Evolutionary conservation across 1,284 basidiomycete genomes (phyloP).

Genomic region (Tylopilus orsonianus): DNA sequence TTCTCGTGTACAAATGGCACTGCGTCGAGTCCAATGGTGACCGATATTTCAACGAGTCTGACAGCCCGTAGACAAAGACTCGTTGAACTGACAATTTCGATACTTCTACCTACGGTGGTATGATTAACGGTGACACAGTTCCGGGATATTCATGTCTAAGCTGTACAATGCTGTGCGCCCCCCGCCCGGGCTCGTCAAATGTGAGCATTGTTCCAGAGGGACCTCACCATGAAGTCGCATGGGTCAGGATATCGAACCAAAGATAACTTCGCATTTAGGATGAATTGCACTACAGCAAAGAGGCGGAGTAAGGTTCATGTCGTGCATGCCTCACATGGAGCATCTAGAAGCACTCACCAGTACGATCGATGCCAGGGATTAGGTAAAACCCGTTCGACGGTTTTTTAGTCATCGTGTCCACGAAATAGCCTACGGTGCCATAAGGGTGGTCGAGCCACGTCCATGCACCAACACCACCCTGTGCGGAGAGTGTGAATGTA

Average conservation of each 20-base stretch:
- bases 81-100: too few species aligned
- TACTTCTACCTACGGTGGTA: too few species aligned
- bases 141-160: too few species aligned
- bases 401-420: constrained; percentile 41
- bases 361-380: constrained; percentile 48
- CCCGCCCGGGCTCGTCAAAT: constrained; percentile 6
- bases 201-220: constrained; percentile 59
- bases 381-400: constrained; percentile 56
- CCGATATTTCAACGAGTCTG: too few species aligned
- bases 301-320: not conserved
- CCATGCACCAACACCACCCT: constrained; percentile 55
- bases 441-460: constrained; percentile 60
- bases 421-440: constrained; percentile 54
- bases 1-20: too few species aligned
- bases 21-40: too few species aligned
- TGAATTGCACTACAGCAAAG: constrained; percentile 42
- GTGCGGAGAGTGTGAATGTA: constrained; percentile 52
- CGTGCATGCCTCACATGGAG: not conserved
- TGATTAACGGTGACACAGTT: too few species aligned
- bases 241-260: constrained; percentile 38
- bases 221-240: constrained; percentile 51
- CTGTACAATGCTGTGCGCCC: too few species aligned
- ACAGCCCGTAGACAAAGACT: too few species aligned
- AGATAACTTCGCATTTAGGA: constrained; percentile 41
- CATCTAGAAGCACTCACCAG: constrained; percentile 37